phyloP scores from a whole-genome alignment of 169 alveolate species.

The Cryptosporidium muris region DNA sequence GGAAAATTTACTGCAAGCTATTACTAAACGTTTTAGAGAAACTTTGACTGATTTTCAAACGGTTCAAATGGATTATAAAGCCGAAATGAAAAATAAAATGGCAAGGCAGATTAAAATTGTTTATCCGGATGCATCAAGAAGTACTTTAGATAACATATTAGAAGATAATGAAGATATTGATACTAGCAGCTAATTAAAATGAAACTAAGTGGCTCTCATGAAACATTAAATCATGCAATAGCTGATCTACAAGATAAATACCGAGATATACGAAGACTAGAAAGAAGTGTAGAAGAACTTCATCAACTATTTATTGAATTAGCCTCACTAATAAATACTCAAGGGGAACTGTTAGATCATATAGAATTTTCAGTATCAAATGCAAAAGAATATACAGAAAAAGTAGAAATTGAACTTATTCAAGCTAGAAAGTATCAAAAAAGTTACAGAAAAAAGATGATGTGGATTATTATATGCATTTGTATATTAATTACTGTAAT shows the following conservation, averaged over 20 bases:
- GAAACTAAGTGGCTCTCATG: slow-evolving; percentile 81
- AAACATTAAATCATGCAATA: slow-evolving; percentile 82
- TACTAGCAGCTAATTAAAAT: slow-evolving; percentile 70
- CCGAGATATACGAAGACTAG: slow-evolving; percentile 84
- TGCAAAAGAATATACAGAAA: slow-evolving; percentile 82
- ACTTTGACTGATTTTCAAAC: slow-evolving; percentile 70
- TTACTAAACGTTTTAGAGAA: slow-evolving; percentile 73
- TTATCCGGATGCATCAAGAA: slow-evolving; percentile 75
- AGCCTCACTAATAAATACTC: slow-evolving; percentile 83
- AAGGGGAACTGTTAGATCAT: slow-evolving; percentile 86
- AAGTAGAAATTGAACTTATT: slow-evolving; percentile 76
- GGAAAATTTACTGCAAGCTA: slow-evolving; percentile 71
- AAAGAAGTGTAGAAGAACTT: slow-evolving; percentile 83
- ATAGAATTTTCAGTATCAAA: slow-evolving; percentile 78
- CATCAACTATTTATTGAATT: slow-evolving; percentile 85
- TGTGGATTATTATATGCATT: slow-evolving; percentile 74
- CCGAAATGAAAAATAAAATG: slow-evolving; percentile 67
- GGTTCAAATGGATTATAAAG: slow-evolving; percentile 60
- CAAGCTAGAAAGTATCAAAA: slow-evolving; percentile 74
- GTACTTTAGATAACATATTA: slow-evolving; percentile 62
- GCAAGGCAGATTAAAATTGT: slow-evolving; percentile 73
- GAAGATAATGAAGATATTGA: slow-evolving; percentile 72
- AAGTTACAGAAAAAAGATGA: slow-evolving; percentile 73
- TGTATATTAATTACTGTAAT: slow-evolving; percentile 38
- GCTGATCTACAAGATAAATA: slow-evolving; percentile 83